These are phyloP conservation scores for Aspergillus panamensis DNA, from an alignment of 495 filamentous ascomycete genomes.

Conservation along the genomic window DNA sequence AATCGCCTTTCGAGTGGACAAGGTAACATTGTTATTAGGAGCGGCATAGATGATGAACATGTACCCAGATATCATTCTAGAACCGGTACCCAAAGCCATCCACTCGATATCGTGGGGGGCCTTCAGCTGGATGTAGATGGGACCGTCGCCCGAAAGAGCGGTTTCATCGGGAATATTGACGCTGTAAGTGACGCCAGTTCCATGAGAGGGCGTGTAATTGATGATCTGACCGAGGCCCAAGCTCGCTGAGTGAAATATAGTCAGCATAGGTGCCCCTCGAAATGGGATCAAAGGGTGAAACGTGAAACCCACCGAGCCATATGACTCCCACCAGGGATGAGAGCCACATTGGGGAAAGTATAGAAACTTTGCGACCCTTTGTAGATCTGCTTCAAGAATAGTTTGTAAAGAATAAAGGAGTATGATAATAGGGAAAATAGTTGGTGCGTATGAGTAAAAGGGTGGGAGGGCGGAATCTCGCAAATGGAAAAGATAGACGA, in stretches of 20 bases:
- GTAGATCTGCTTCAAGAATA: not conserved
- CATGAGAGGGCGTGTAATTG: slow-evolving; percentile 18
- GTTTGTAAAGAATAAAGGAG: not conserved
- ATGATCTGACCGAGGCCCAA: slow-evolving; percentile 17
- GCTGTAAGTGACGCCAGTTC: slow-evolving; percentile 21
- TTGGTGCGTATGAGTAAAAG: too few species aligned
- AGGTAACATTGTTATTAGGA: slow-evolving; percentile 53
- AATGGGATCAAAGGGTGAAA: not conserved
- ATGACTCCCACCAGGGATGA: not conserved
- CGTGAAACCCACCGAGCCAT: slow-evolving; percentile 6
- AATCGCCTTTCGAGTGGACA: slow-evolving; percentile 51
- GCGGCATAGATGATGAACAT: slow-evolving; percentile 64
- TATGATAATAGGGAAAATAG: not conserved
- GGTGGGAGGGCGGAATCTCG: too few species aligned
- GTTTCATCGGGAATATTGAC: slow-evolving; percentile 27
- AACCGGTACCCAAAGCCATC: slow-evolving; percentile 59
- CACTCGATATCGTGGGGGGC: slow-evolving; percentile 55
- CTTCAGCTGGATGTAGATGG: slow-evolving; percentile 57
- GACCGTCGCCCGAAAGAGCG: slow-evolving; percentile 13
- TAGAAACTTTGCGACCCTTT: not conserved
- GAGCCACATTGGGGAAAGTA: not conserved
- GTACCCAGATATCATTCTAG: slow-evolving; percentile 53
- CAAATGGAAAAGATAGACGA: too few species aligned
- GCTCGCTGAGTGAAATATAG: not conserved
- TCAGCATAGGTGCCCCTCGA: not conserved